Evolutionary conservation across 371 early-diverging fungal species (phyloP).

Genomic region (Syncephalastrum contaminatum): DNA sequence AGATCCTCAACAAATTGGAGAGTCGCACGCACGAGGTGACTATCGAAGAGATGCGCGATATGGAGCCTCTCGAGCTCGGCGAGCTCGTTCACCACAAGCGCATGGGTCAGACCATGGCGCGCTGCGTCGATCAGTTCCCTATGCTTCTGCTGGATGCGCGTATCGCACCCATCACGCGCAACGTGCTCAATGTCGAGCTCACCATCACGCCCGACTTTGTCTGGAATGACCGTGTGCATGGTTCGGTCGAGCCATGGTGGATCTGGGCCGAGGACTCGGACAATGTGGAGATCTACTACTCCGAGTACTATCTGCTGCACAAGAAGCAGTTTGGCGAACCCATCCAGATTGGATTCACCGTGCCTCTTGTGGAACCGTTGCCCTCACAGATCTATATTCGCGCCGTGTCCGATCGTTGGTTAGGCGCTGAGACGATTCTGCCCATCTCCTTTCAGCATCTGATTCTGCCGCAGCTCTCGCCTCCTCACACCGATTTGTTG

Average conservation of each 20-base stretch:
- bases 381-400: slow-evolving; percentile 88
- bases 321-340: slow-evolving; percentile 52
- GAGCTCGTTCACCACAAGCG: slow-evolving; percentile 78
- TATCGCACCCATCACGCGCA: slow-evolving; percentile 91
- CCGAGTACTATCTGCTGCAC: slow-evolving; percentile 52
- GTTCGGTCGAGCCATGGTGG: slow-evolving; percentile 89
- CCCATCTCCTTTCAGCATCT: slow-evolving; percentile 91
- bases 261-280: slow-evolving; percentile 90
- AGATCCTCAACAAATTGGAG: slow-evolving; percentile 78
- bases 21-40: slow-evolving; percentile 49
- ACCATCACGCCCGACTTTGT: slow-evolving; percentile 82
- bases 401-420: slow-evolving; percentile 92
- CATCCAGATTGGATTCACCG: slow-evolving; percentile 78
- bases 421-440: slow-evolving; percentile 83
- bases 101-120: slow-evolving; percentile 73
- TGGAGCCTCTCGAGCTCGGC: slow-evolving; percentile 84
- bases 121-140: slow-evolving; percentile 86
- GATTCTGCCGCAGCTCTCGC: slow-evolving; percentile 78
- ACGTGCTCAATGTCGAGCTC: slow-evolving; percentile 81
- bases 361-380: slow-evolving; percentile 86
- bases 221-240: slow-evolving; percentile 92
- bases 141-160: slow-evolving; percentile 72
- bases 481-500: slow-evolving; percentile 87
- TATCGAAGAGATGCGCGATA: slow-evolving; percentile 81
- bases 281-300: slow-evolving; percentile 56